Base-by-base conservation (phyloP, 495 filamentous ascomycete genomes). In the Tetracladium setigerum region DNA sequence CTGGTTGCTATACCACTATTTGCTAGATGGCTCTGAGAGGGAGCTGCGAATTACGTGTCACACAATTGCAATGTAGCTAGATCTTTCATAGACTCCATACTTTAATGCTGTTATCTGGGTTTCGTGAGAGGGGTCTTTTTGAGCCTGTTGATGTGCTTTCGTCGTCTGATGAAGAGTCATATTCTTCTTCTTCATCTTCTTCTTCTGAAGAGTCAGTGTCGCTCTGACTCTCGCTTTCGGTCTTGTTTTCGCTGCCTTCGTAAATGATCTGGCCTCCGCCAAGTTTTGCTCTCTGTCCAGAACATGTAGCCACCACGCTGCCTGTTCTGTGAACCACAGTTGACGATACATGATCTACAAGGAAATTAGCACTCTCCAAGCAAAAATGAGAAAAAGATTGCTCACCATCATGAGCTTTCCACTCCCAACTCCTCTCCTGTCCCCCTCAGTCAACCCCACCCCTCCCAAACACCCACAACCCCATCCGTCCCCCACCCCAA, bases 401-500 rank as follows among this genome's bases (percentile, higher is more conserved):
- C 45, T 41, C 32, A 56, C 57, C 51, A 39, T 70, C 64, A 61
- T 85, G 78, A 5, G 76, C 72, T 38, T 70, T 65, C 68, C 76
- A 85, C 44, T 73, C 69, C 76, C 76, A 82, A 34, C 64, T 62
- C 17, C 75, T 73, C 47, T 72, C 64, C 17, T 78, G 58, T 12
- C 67, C 2, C 81, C 82, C 44, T 75, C 75, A n/a, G 31, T 52
- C 36, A 54, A 74, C 38, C 71, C 78, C 5, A 78, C 72, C 30
- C 73, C 47, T 76, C 76, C 88, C 88, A 98, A 16, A 85, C 74
- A 46, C 80, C 77, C 47, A 95, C 83, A 12, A 66, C 61, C 0
- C 92, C 94, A 68, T 87, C 82, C n/a, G 66, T 78, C 2, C 86
- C 86, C 89, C 90, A 30, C 83, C 87, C 89, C 87, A 94, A 15